These are phyloP conservation scores for Larix sibirica DNA, from an alignment of 83 land plant genomes.

Conservation along the genomic window DNA sequence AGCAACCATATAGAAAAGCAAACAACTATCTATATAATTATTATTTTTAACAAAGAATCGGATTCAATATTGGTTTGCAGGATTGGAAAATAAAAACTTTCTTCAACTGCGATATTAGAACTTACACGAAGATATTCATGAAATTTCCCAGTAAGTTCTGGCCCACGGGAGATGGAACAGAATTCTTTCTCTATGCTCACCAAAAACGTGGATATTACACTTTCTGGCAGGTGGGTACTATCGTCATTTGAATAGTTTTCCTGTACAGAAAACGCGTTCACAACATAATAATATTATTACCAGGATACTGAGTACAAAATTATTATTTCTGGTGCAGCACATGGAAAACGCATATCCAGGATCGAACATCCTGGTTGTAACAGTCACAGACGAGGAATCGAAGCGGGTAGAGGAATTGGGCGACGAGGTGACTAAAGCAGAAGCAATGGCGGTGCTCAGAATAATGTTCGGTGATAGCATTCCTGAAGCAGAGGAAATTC, in stretches of 20 bases:
- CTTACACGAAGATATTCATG: constrained; percentile 76
- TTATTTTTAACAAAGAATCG: too few relatives aligned
- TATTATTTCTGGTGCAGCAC: constrained; percentile 42
- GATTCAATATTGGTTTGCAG: constrained; percentile 63
- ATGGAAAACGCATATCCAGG: constrained; percentile 82
- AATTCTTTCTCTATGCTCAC: constrained; percentile 73
- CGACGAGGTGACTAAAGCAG: constrained; percentile 41
- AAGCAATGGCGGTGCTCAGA: constrained; percentile 50
- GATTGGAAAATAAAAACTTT: constrained; percentile 64
- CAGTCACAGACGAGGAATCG: constrained; percentile 65
- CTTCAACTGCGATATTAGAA: constrained; percentile 58
- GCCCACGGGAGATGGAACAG: constrained; percentile 65
- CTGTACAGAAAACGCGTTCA: constrained; percentile 30
- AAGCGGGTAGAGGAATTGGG: constrained; percentile 54
- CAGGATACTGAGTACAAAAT: too few relatives aligned
- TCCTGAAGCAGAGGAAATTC: constrained; percentile 34
- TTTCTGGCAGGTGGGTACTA: constrained; percentile 69
- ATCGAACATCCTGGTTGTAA: constrained; percentile 53
- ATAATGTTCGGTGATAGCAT: constrained; percentile 45
- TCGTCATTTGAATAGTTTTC: not conserved
- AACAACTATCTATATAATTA: too few relatives aligned
- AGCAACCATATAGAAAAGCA: too few relatives aligned
- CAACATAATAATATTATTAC: constrained; percentile 60
- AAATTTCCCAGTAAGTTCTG: constrained; percentile 81
- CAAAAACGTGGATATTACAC: constrained; percentile 82